Conservation (phyloP, 441 rosid genomes). For the Croton setiger region DNA sequence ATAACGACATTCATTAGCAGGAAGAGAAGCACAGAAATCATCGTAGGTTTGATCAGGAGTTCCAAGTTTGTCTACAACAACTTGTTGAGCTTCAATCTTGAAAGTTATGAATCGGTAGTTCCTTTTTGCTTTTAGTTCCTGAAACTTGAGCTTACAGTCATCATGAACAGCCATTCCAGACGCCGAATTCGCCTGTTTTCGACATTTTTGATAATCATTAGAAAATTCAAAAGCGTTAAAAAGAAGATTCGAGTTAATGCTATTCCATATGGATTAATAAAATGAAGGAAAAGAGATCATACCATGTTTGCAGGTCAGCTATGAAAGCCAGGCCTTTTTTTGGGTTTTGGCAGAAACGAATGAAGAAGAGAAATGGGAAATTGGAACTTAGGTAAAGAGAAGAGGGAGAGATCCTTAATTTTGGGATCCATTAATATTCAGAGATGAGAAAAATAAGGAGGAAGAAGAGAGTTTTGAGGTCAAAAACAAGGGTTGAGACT, state of each 20-base stretch:
- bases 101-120: constrained; percentile 54
- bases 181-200: constrained; percentile 56
- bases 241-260: too few species aligned
- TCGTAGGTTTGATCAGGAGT: constrained; percentile 55
- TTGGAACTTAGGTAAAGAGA: constrained; percentile 13
- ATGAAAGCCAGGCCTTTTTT: constrained; percentile 30
- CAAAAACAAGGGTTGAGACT: constrained; percentile 32
- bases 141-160: constrained; percentile 68
- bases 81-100: constrained; percentile 68
- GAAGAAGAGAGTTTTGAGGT: constrained; percentile 39
- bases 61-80: constrained; percentile 56
- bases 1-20: constrained; percentile 65
- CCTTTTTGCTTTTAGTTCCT: constrained; percentile 70
- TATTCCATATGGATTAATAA: background rate
- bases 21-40: constrained; percentile 50
- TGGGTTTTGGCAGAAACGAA: constrained; percentile 6
- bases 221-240: too few species aligned
- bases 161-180: constrained; percentile 73
- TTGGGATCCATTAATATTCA: constrained; percentile 24
- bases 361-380: constrained; percentile 19
- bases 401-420: constrained; percentile 46
- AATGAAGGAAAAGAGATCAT: constrained; percentile 16
- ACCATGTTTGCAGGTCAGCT: constrained; percentile 49
- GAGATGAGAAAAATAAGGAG: constrained; percentile 30
- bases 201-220: background rate